phyloP scores from a whole-genome alignment of 106 monocot species.

The Amphibolis antarctica region DNA sequence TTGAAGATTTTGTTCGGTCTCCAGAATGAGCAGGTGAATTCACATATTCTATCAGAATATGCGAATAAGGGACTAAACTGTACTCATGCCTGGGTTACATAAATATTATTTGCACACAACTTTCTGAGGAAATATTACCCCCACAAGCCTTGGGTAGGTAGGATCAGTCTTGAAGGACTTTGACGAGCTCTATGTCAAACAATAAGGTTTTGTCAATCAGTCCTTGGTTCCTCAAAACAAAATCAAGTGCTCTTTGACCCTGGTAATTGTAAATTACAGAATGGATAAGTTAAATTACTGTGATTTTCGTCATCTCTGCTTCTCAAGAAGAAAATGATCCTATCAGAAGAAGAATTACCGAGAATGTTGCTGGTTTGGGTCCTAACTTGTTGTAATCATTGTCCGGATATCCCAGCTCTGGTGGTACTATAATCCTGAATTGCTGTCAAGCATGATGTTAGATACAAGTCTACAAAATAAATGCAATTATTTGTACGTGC shows the following conservation, averaged over 20 bases:
- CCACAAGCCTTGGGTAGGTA: neutral
- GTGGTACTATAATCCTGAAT: slow-evolving; percentile 93
- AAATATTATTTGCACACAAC: too few species aligned
- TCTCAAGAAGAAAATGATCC: neutral
- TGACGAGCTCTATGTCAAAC: slow-evolving; percentile 90
- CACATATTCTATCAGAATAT: too few species aligned
- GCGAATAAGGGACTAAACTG: too few species aligned
- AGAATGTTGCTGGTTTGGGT: slow-evolving; percentile 78
- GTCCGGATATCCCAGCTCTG: slow-evolving; percentile 88
- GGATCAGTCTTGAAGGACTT: slow-evolving; percentile 39
- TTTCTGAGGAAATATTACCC: neutral
- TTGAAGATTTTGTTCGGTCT: too few species aligned
- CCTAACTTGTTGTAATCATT: slow-evolving; percentile 82
- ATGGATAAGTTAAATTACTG: neutral
- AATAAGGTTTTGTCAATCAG: slow-evolving; percentile 92
- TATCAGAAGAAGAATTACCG: slow-evolving; percentile 32
- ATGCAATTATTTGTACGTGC: too few species aligned
- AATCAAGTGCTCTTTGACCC: slow-evolving; percentile 94
- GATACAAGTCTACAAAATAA: neutral
- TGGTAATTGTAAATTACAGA: slow-evolving; percentile 4
- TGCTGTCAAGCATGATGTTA: slow-evolving; percentile 20
- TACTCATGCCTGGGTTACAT: too few species aligned
- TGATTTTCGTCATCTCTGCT: neutral
- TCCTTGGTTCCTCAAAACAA: slow-evolving; percentile 92
- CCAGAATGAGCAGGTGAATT: too few species aligned